Percentiles rank a stretch among this genome's conserved stretches.
Evolutionary conservation across 306 rosid genomes (phyloP).

Genomic region (Argentina anserina): DNA sequence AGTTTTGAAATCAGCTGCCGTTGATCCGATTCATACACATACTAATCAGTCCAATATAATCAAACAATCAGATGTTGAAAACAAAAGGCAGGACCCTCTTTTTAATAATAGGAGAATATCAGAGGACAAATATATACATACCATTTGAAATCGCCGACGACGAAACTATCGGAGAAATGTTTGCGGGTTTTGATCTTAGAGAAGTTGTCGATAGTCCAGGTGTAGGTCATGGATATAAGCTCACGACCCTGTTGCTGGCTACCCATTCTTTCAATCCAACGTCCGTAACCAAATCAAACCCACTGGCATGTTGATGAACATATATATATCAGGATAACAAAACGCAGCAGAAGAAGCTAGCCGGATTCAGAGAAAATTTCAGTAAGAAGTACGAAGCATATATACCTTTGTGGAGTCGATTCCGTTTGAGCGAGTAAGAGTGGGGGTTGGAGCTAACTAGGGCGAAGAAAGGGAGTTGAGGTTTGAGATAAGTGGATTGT

Average conservation of each 20-base stretch:
- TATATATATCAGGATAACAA: too few relatives aligned
- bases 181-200: constrained; percentile 3
- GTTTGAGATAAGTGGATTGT: too few relatives aligned
- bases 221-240: constrained; percentile 12
- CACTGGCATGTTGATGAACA: too few relatives aligned
- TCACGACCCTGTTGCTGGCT: background rate
- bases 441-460: too few relatives aligned
- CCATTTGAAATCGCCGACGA: constrained; percentile 15
- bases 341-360: too few relatives aligned
- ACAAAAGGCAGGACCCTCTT: background rate
- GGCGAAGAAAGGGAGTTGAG: too few relatives aligned
- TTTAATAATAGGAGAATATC: background rate
- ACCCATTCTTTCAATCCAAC: background rate
- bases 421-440: too few relatives aligned
- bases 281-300: too few relatives aligned
- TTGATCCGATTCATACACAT: background rate
- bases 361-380: too few relatives aligned
- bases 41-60: background rate
- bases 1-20: background rate
- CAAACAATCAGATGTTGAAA: background rate
- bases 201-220: constrained; percentile 17
- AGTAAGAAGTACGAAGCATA: too few relatives aligned
- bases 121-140: background rate
- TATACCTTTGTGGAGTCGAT: too few relatives aligned
- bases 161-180: constrained; percentile 8